Conservation (phyloP, 768 basidiomycete genomes). For the Suillus plorans region DNA sequence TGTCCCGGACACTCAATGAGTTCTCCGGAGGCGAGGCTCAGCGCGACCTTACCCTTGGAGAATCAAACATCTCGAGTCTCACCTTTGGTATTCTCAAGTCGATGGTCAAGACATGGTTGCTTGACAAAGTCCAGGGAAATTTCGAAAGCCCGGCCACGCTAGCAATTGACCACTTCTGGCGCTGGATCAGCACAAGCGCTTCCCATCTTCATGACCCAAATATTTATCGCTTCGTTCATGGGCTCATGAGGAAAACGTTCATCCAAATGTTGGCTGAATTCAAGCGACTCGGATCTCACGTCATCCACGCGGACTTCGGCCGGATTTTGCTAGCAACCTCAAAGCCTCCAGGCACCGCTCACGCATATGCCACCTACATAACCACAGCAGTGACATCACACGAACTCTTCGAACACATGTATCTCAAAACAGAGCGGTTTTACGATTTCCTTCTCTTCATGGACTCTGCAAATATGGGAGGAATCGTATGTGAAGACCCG, state of each 20-base stretch:
- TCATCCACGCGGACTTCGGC: conserved; percentile 93
- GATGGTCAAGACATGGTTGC: conserved; percentile 89
- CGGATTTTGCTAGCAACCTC: conserved; percentile 88
- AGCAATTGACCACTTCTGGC: conserved; percentile 93
- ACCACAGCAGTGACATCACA: conserved; percentile 90
- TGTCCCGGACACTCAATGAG: conserved; percentile 87
- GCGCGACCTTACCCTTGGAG: conserved; percentile 81
- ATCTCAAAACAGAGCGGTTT: conserved; percentile 81
- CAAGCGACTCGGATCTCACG: conserved; percentile 88
- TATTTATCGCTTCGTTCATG: conserved; percentile 89
- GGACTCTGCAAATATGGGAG: conserved; percentile 92
- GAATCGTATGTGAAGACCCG: conserved; percentile 83
- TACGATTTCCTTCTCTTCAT: conserved; percentile 96
- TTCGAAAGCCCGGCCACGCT: conserved; percentile 65
- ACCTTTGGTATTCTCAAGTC: conserved; percentile 82
- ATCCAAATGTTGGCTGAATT: conserved; percentile 97
- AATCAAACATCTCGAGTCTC: conserved; percentile 83
- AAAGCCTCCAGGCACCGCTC: conserved; percentile 93
- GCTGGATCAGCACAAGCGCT: conserved; percentile 87
- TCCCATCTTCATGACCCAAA: conserved; percentile 91
- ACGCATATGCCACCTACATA: conserved; percentile 95
- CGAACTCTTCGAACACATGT: conserved; percentile 93
- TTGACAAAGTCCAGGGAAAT: conserved; percentile 76
- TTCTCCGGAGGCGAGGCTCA: conserved; percentile 64
- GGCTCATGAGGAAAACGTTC: conserved; percentile 97